Percentiles rank a stretch among this genome's conserved stretches.
Evolutionary conservation across 345 rosid species (phyloP).

Genomic region (Citrus reticulata): DNA sequence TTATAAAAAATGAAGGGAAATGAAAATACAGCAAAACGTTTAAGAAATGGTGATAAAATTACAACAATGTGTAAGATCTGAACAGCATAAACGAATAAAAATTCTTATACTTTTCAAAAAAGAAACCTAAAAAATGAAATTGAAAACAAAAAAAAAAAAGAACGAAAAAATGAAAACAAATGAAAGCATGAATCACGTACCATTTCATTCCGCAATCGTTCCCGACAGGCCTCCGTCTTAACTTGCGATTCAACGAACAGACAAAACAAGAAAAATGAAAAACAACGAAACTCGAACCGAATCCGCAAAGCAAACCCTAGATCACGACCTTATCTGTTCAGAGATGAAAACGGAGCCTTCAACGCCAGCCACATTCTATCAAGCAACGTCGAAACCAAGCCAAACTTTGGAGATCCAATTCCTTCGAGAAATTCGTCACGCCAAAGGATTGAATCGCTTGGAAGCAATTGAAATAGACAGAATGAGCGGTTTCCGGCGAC

Average conservation of each 20-base stretch:
- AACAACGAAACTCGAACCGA: constrained; percentile 25
- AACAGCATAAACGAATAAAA: constrained; percentile 21
- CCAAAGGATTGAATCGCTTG: constrained; percentile 9
- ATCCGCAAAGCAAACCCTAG: constrained; percentile 58
- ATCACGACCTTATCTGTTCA: constrained; percentile 48
- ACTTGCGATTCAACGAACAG: constrained; percentile 19
- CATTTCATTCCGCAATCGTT: constrained; percentile 79
- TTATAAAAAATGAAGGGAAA: background rate
- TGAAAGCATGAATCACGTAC: constrained; percentile 35
- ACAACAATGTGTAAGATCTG: constrained; percentile 45
- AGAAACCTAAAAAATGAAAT: background rate
- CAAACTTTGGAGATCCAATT: constrained; percentile 63
- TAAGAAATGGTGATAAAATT: constrained; percentile 11
- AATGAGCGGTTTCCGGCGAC: constrained; percentile 6
- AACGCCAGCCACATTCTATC: constrained; percentile 70
- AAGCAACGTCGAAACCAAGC: constrained; percentile 33
- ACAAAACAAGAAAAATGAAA: constrained; percentile 6
- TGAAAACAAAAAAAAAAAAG: background rate
- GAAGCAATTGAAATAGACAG: constrained; percentile 2
- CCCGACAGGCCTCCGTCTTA: constrained; percentile 60
- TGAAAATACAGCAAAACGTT: background rate
- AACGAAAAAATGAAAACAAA: background rate
- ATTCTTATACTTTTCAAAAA: constrained; percentile 14
- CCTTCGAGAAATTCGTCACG: constrained; percentile 27
- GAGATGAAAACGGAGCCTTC: constrained; percentile 30